Evolutionary conservation across 139 green algal genomes (phyloP).

Genomic region (Chlorella ohadii): DNA sequence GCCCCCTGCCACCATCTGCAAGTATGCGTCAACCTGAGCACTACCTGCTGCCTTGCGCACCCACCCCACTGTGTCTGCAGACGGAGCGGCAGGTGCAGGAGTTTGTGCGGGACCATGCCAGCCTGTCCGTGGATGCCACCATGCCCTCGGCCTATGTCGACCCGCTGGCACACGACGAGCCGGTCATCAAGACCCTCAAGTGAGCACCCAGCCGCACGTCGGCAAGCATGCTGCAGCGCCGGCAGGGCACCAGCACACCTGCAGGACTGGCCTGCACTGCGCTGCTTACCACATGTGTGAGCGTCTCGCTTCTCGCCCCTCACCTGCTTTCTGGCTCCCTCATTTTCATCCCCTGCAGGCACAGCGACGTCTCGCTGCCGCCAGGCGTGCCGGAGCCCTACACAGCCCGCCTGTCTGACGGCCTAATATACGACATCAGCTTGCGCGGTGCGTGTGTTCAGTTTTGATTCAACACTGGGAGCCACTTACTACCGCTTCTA

Average conservation of each 20-base stretch:
- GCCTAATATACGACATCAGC: not conserved
- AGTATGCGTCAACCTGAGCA: too few species aligned
- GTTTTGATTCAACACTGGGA: too few species aligned
- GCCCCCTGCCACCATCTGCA: too few species aligned
- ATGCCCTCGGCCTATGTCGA: not conserved
- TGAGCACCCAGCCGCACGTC: not conserved
- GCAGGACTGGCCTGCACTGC: not conserved
- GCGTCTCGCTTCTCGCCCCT: not conserved
- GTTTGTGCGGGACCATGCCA: not conserved
- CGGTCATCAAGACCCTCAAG: not conserved
- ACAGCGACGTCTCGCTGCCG: not conserved
- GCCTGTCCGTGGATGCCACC: not conserved
- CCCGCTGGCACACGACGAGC: not conserved
- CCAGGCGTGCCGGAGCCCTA: not conserved
- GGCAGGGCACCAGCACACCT: too few species aligned
- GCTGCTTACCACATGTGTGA: not conserved
- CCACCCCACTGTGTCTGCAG: not conserved
- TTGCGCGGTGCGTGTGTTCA: not conserved
- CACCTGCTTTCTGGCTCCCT: too few species aligned
- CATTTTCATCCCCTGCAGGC: not conserved
- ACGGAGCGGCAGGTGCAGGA: not conserved
- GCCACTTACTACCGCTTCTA: too few species aligned
- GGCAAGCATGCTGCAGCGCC: not conserved
- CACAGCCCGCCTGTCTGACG: not conserved
- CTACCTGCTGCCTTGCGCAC: not conserved